phyloP scores from a whole-genome alignment of 768 basidiomycete species.

The Galerina marginata region DNA sequence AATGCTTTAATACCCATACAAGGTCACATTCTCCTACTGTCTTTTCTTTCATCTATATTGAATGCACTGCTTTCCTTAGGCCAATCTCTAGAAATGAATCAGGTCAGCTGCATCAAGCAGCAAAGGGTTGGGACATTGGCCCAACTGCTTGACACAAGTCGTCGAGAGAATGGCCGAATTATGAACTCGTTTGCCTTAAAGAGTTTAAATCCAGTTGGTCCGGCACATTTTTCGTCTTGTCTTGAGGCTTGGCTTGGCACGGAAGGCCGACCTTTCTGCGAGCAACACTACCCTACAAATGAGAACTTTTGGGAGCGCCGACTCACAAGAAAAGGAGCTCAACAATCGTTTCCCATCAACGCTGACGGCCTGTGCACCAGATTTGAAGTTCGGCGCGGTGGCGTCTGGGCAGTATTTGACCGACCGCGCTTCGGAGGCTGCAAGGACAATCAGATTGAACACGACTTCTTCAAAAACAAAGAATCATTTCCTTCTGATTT shows the following conservation, averaged over 20 bases:
- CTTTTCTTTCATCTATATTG: neutral
- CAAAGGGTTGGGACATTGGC: neutral
- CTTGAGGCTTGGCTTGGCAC: conserved; percentile 5
- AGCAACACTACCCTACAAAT: neutral
- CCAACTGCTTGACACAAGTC: neutral
- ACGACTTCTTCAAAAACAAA: neutral
- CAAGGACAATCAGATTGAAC: neutral
- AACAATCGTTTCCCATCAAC: neutral
- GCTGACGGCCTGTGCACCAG: neutral
- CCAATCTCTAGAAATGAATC: neutral
- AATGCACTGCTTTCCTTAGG: neutral
- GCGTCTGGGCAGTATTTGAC: neutral
- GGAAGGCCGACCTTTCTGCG: conserved; percentile 7
- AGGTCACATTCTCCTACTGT: no score
- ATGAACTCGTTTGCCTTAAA: neutral
- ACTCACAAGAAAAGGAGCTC: neutral
- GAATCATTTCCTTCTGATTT: neutral
- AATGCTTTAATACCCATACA: no score
- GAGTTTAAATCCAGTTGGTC: conserved; percentile 1
- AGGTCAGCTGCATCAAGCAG: neutral
- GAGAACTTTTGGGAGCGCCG: neutral
- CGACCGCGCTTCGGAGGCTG: neutral
- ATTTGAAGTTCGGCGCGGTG: neutral
- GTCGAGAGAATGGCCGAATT: neutral
- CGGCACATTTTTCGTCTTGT: neutral